Base-by-base conservation (phyloP, 1,284 basidiomycete species). In the Porodaedalea pini region DNA sequence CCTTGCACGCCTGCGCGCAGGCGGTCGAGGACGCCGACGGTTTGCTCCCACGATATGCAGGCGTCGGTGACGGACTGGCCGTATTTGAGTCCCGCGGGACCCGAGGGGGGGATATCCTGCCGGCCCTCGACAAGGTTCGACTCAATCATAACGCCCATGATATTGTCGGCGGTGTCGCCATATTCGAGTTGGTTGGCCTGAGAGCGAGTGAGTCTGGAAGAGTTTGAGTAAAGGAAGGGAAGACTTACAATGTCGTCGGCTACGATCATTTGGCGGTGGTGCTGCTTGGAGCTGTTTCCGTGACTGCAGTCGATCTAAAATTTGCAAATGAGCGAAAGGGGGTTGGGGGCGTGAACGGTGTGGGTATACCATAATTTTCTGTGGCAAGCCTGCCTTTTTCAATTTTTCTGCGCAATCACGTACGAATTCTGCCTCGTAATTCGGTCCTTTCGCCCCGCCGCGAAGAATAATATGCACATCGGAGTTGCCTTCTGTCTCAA, bases 61-160 rank as follows among this genome's bases (percentile, higher is more conserved):
- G 92, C 93, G 69, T 92, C 91, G 19, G 92, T 94, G 13, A 94
- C 88, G 6, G 88, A 91, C 68, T 92, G 88, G 47, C 95, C 94
- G 71, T 95, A 95, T 67, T 84, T 88, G 59, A 97, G 75, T 2
- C 83, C 90, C 4, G 80, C 74, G 1, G 88, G 87, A 1, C 94
- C 94, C 39, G 83, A 81, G 1, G 82, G 68, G 5, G 93, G 88
- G 59, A 97, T 90, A 65, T 92, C 86, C 72, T 98, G 94, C 39
- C 90, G 83, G 27, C 90, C 90, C 68, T 94, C 95, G 48, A 91
- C 82, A 58, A 98, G 79, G 72, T 99, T 96, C 49, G 89, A 92
- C 73, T 99, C 97, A 61, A 98, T 81, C 97, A 99, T 99, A 60
- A 97, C 94, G 59, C 96, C 96, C 81, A 97, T 89, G 64, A 99